phyloP scores from a whole-genome alignment of 306 rosid species.

The Lupinus albus region DNA sequence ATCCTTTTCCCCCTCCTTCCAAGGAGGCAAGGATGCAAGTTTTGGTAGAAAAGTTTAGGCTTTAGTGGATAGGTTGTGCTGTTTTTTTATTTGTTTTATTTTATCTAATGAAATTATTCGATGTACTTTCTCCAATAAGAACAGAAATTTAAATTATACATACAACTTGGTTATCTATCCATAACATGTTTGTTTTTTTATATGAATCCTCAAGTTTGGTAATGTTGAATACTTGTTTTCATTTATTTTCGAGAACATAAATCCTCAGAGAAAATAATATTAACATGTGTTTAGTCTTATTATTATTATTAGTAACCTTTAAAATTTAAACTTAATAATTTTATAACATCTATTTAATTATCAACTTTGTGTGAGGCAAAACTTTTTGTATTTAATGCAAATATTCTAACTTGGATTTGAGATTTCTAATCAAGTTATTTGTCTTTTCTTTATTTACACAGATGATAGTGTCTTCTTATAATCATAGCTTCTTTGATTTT shows the following conservation, averaged over 20 bases:
- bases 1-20: conserved; percentile 18
- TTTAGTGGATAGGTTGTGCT: conserved; percentile 12
- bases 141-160: conserved; percentile 1
- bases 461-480: too few relatives aligned
- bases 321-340: too few relatives aligned
- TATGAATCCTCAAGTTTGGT: neutral
- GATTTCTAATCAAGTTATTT: too few relatives aligned
- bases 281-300: too few relatives aligned
- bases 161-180: neutral
- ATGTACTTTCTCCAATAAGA: conserved; percentile 26
- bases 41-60: conserved; percentile 47
- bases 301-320: too few relatives aligned
- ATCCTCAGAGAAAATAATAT: neutral
- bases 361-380: too few relatives aligned
- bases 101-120: neutral
- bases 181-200: neutral
- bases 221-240: neutral
- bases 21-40: conserved; percentile 48
- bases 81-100: conserved; percentile 6
- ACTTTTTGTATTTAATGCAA: too few relatives aligned
- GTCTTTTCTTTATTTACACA: too few relatives aligned
- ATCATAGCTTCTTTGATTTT: too few relatives aligned
- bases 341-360: too few relatives aligned
- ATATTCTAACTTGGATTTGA: too few relatives aligned
- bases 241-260: neutral